A percentile compares a stretch with the other conserved stretches of the same genome.
Evolutionary conservation across 176 grass and related monocot genomes (phyloP).

Genomic region (Secale cereale): DNA sequence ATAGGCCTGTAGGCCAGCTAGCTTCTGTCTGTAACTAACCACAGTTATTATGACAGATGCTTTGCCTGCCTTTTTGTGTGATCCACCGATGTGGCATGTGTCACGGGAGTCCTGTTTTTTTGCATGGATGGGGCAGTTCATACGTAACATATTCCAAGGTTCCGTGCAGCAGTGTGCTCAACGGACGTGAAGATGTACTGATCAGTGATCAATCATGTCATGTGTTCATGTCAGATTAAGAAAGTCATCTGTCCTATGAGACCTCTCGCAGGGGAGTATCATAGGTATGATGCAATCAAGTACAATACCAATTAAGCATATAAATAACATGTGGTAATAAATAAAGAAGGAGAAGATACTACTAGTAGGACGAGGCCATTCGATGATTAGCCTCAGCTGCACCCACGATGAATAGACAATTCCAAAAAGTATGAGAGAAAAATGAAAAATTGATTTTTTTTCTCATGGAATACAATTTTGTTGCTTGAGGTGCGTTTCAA

Average conservation of each 20-base stretch:
- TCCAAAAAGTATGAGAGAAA: too few relatives aligned
- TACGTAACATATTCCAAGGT: not conserved
- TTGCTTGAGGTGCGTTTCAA: too few relatives aligned
- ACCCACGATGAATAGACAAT: too few relatives aligned
- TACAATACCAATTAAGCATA: too few relatives aligned
- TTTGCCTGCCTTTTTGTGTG: not conserved
- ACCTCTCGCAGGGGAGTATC: too few relatives aligned
- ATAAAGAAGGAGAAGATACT: too few relatives aligned
- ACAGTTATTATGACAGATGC: not conserved
- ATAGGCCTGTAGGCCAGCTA: not conserved
- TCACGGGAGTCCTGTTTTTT: not conserved
- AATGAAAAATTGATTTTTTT: too few relatives aligned
- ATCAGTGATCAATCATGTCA: not conserved
- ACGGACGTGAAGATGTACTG: not conserved
- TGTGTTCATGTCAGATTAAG: not conserved
- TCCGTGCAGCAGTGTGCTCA: not conserved
- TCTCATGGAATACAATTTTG: too few relatives aligned
- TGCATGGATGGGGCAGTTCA: not conserved
- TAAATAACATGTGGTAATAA: too few relatives aligned
- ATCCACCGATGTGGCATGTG: not conserved
- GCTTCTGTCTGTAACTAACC: not conserved
- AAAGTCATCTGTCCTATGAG: not conserved
- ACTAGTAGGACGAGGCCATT: too few relatives aligned
- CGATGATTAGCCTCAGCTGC: too few relatives aligned
- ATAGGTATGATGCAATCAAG: too few relatives aligned